Base-by-base conservation (phyloP, 306 rosid genomes). In the Lathyrus oleraceus region DNA sequence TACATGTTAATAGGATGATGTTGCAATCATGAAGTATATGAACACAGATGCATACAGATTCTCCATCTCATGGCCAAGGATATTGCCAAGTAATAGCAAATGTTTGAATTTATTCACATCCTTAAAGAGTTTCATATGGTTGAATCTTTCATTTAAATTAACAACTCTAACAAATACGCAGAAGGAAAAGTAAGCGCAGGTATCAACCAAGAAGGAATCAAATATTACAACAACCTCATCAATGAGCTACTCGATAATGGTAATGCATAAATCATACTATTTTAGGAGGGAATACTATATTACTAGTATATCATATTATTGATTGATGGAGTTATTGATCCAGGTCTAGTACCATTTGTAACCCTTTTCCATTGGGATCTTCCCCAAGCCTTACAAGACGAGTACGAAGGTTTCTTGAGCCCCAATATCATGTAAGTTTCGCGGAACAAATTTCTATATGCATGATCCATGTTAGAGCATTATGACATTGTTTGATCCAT, bases 11-110 rank as follows among this genome's bases (percentile, higher is more conserved):
- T 69, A 87, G 96, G 90, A 89, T 73, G 96, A 91, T 74, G 87
- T 89, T 58, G 78, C 68, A 62, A 87, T 91, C 20, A 79, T 85
- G 90, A 91, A 91, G 72, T 58, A 81, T 0, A 84, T 91, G 81
- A 74, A 78, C 11, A 65, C 70, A 19, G 96, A 89, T 84, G 88
- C 94, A 4, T 87, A 84, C 47, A 82, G 91, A 68, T 82, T 91
- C 74, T 91, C 97, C 35, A 84, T 91, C 38, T 76, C 97, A n/a
- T 91, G 97, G 96, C 28, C 97, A 14, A 81, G 94, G 83, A 36
- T 89, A 43, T 53, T 89, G 25, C 90, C 97, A 57, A 85, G 96
- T 88, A 85, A 76, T 57, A 57, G 77, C 5, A 8, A 44, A 61
- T 45, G 32, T 61, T 61, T 63, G 5, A 15, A 61, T 42, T 68